Conservation (phyloP, 1,284 basidiomycete genomes). For the Heterobasidion occidentale region DNA sequence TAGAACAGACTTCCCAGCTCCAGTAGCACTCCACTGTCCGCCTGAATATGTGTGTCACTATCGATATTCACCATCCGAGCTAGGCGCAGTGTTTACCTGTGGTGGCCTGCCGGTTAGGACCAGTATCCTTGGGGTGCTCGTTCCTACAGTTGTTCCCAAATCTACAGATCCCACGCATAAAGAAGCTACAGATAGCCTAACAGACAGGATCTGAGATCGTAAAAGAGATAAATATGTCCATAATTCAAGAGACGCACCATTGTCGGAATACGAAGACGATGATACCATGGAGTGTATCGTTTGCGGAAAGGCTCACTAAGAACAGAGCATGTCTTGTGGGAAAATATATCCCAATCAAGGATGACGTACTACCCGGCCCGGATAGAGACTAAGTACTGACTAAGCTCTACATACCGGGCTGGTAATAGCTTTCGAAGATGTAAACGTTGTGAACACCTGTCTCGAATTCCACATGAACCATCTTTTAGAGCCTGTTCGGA, state of each 20-base stretch:
- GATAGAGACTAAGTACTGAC: background rate
- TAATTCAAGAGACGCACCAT: background rate
- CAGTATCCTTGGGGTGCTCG: constrained; percentile 43
- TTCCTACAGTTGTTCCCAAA: constrained; percentile 65
- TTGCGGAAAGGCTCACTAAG: too few species aligned
- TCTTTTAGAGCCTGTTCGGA: constrained; percentile 46
- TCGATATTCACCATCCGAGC: constrained; percentile 22
- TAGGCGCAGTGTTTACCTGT: constrained; percentile 20
- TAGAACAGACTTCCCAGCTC: constrained; percentile 14
- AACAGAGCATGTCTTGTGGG: too few species aligned
- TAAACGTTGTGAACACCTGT: background rate
- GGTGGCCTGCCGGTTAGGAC: constrained; percentile 14
- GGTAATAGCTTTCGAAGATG: background rate
- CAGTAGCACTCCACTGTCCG: constrained; percentile 30
- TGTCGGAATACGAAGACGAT: background rate
- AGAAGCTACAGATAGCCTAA: constrained; percentile 51
- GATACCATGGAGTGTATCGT: too few species aligned
- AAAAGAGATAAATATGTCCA: background rate
- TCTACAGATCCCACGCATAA: constrained; percentile 57
- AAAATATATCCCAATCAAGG: too few species aligned
- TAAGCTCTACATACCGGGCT: background rate
- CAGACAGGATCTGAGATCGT: background rate
- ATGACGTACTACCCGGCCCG: too few species aligned
- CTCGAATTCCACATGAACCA: constrained; percentile 14
- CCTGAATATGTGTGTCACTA: constrained; percentile 21